Conservation (phyloP, 2,329 filamentous ascomycete species). For the Aureobasidium zeae region DNA sequence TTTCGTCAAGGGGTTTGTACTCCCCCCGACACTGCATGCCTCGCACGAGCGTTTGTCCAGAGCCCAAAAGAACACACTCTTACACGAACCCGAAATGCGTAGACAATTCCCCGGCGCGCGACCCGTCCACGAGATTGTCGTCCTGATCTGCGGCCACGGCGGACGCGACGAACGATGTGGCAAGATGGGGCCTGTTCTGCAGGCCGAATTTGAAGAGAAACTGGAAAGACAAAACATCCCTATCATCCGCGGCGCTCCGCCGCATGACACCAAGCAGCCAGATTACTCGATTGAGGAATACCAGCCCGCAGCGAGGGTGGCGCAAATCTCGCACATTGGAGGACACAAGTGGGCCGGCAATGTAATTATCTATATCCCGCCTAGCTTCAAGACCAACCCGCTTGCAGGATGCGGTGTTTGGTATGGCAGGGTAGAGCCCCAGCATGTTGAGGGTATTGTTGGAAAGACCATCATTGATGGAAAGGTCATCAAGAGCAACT, state of each 20-base stretch:
- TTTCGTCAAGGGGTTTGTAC: conserved; percentile 56
- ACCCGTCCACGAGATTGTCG: conserved; percentile 57
- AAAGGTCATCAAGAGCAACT: conserved; percentile 59
- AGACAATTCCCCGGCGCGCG: conserved; percentile 46
- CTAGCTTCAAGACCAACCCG: conserved; percentile 40
- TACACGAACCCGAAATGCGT: conserved; percentile 41
- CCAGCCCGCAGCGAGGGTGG: conserved; percentile 49
- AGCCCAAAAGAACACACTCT: conserved; percentile 38
- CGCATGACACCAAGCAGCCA: conserved; percentile 11
- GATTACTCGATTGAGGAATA: conserved; percentile 24
- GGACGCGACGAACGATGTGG: conserved; percentile 77
- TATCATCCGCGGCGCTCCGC: conserved; percentile 39
- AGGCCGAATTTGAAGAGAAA: conserved; percentile 57
- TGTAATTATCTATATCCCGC: conserved; percentile 70
- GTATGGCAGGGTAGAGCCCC: conserved; percentile 71
- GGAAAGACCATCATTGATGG: conserved; percentile 60
- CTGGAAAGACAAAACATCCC: conserved; percentile 42
- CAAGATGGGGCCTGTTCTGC: conserved; percentile 63
- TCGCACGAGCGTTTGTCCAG: conserved; percentile 50
- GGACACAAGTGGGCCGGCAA: conserved; percentile 84
- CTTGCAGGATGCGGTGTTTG: conserved; percentile 66
- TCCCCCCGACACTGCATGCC: conserved; percentile 53
- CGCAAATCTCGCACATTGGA: conserved; percentile 67
- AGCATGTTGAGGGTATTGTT: conserved; percentile 67
- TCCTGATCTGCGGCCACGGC: conserved; percentile 83